Evolutionary conservation across 768 basidiomycete genomes (phyloP).

Genomic region (Suillus tomentosus): DNA sequence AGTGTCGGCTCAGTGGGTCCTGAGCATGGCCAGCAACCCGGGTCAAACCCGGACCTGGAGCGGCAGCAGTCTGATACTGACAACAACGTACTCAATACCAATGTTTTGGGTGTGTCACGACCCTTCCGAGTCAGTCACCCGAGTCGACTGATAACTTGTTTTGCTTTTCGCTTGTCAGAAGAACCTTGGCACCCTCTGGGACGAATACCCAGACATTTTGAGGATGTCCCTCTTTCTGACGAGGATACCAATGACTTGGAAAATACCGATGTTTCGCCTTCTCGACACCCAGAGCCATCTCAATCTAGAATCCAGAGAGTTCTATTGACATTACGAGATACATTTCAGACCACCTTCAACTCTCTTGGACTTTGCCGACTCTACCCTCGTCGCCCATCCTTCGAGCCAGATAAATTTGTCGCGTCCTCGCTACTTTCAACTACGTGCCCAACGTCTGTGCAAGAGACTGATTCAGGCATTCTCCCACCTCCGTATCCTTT

Average conservation of each 20-base stretch:
- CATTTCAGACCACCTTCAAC: background rate
- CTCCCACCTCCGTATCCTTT: slow-evolving; percentile 4
- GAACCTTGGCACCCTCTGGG: background rate
- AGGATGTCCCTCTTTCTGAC: background rate
- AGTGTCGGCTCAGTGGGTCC: no score
- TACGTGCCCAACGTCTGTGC: background rate
- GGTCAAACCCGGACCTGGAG: no score
- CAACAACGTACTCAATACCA: no score
- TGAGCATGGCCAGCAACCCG: no score
- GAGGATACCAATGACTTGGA: background rate
- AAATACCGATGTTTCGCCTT: background rate
- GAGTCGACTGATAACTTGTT: background rate
- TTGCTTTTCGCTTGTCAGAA: background rate
- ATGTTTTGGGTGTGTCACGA: no score
- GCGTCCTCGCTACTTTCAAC: background rate
- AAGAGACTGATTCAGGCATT: background rate
- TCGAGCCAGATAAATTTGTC: background rate
- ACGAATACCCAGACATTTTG: background rate
- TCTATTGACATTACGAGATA: background rate
- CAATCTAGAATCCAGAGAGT: background rate
- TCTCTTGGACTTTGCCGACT: background rate
- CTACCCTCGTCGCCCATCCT: background rate
- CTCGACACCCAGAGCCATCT: background rate
- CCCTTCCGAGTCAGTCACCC: no score
- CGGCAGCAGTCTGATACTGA: no score